phyloP scores from a whole-genome alignment of 2,329 filamentous ascomycete species.

The Fusarium secorum region DNA sequence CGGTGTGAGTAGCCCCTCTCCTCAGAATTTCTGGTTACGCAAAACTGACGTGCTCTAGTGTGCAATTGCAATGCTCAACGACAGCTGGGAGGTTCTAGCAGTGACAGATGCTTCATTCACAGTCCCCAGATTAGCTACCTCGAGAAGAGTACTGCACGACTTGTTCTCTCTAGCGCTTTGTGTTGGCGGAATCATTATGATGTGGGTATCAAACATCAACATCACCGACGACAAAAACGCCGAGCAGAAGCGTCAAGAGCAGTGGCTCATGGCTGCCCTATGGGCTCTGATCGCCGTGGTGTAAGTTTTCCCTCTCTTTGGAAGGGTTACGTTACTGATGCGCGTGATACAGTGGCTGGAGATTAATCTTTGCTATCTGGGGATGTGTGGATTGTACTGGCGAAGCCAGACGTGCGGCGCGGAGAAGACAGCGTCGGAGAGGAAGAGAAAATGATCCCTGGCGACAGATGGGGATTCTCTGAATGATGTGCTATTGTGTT shows the following conservation, averaged over 20 bases:
- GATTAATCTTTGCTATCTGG: constrained; percentile 43
- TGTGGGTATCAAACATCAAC: constrained; percentile 45
- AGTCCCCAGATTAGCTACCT: constrained; percentile 40
- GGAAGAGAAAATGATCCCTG: constrained; percentile 30
- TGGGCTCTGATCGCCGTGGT: constrained; percentile 37
- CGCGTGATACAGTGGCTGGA: constrained; percentile 33
- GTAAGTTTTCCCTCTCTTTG: constrained; percentile 28
- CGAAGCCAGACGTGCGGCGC: constrained; percentile 33
- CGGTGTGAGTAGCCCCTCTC: constrained; percentile 40
- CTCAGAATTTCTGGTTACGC: not conserved
- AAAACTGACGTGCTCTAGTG: constrained; percentile 34
- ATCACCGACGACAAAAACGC: constrained; percentile 3
- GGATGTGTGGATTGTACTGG: constrained; percentile 42
- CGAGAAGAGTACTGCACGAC: constrained; percentile 45
- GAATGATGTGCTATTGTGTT: not conserved
- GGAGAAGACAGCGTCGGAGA: constrained; percentile 25
- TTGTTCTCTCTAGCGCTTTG: constrained; percentile 46
- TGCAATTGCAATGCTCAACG: constrained; percentile 47
- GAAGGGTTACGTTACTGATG: not conserved
- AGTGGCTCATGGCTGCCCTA: constrained; percentile 32
- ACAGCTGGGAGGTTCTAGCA: constrained; percentile 49
- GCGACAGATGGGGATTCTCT: constrained; percentile 35
- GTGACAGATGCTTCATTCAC: constrained; percentile 39
- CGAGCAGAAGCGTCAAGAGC: constrained; percentile 25
- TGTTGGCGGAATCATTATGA: constrained; percentile 47